These are phyloP conservation scores for Tritrichomonas musculus DNA, from an alignment of 208 protist species.

Conservation along the genomic window DNA sequence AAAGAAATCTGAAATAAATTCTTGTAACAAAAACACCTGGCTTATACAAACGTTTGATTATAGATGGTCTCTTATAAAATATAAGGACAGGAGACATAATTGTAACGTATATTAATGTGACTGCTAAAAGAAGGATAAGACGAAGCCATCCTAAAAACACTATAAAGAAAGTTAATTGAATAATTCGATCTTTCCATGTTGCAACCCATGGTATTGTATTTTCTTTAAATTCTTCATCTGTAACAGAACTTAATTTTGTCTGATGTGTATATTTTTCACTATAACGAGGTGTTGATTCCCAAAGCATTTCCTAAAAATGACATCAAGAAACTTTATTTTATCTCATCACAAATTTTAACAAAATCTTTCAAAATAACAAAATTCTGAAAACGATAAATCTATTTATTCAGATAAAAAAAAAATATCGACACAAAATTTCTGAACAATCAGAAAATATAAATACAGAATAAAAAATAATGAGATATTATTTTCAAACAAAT, in stretches of 20 bases:
- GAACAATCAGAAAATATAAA: no score
- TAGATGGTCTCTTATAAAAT: no score
- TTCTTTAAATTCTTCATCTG: neutral
- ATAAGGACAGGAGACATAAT: neutral
- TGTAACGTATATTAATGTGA: neutral
- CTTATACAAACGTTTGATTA: neutral
- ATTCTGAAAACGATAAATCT: no score
- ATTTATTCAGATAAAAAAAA: no score
- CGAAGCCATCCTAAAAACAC: neutral
- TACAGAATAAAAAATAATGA: no score
- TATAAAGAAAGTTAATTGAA: neutral
- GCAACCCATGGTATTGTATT: neutral
- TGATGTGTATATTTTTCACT: neutral
- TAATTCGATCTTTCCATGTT: neutral
- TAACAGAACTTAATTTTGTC: neutral
- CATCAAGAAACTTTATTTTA: no score
- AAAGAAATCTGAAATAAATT: neutral
- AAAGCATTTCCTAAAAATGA: no score
- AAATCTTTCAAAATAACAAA: no score
- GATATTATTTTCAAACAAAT: no score
- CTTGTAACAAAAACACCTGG: neutral
- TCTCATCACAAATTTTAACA: no score
- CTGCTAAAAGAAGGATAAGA: neutral
- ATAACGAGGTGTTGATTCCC: no score
- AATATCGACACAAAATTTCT: no score